Evolutionary conservation across 257 asterid species (phyloP).

Genomic region (Handroanthus guayacan): DNA sequence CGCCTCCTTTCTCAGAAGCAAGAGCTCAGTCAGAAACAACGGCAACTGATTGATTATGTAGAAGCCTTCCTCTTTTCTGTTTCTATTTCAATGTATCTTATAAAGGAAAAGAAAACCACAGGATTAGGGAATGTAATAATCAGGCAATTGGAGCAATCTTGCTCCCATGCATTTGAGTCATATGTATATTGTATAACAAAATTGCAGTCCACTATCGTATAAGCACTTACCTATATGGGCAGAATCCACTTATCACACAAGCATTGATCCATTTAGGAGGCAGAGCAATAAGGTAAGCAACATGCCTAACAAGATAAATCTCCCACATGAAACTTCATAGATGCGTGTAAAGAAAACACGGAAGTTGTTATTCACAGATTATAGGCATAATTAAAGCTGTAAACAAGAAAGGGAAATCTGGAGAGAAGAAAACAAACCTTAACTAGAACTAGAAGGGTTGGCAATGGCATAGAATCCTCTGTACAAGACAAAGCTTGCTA

Average conservation of each 20-base stretch:
- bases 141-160: neutral
- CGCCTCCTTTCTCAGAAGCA: conserved; percentile 62
- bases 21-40: conserved; percentile 34
- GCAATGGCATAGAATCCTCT: neutral
- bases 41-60: conserved; percentile 15
- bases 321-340: neutral
- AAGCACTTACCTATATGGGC: neutral
- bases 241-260: neutral
- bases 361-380: neutral
- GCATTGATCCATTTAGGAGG: neutral
- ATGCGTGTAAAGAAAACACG: neutral
- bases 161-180: neutral
- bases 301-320: neutral
- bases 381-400: neutral
- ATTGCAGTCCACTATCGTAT: neutral
- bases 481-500: neutral
- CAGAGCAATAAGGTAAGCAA: neutral
- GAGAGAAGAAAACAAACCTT: neutral
- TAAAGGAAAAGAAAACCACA: neutral
- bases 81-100: conserved; percentile 2
- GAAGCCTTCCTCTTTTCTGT: neutral
- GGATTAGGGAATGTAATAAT: conserved; percentile 26
- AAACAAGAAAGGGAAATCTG: neutral
- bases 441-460: neutral
- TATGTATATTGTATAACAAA: too few relatives aligned